These are phyloP conservation scores for Leishmania martiniquensis DNA, from an alignment of 208 protist genomes.

Conservation along the genomic window DNA sequence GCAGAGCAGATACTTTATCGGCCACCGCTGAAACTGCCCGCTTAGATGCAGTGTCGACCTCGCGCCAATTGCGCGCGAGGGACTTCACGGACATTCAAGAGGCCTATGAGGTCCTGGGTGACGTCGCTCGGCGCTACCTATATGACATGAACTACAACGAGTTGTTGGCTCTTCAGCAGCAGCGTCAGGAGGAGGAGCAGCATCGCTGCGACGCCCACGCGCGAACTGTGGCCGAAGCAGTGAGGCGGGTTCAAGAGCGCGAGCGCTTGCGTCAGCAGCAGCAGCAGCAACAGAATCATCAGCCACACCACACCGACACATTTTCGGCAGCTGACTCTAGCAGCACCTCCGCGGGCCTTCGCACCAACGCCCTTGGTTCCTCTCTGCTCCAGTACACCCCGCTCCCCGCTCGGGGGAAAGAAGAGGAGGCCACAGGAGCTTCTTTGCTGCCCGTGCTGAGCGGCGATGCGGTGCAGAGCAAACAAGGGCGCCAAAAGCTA, in stretches of 20 bases:
- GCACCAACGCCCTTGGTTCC: neutral
- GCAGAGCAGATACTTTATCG: neutral
- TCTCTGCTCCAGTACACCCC: neutral
- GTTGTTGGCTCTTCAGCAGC: conserved; percentile 16
- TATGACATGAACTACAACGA: conserved; percentile 85
- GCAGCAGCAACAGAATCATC: conserved; percentile 18
- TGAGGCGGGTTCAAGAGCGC: conserved; percentile 11
- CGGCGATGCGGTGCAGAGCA: neutral
- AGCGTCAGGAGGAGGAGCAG: conserved; percentile 29
- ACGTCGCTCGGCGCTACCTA: conserved; percentile 85
- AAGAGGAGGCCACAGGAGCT: too few species aligned
- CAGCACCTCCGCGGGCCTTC: neutral
- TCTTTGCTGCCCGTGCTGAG: neutral
- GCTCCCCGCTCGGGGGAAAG: neutral
- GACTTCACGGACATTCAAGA: conserved; percentile 80
- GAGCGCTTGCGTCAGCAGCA: conserved; percentile 30
- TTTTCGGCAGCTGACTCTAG: neutral
- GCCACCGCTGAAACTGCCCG: neutral
- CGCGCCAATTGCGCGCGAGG: neutral
- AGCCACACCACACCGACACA: neutral
- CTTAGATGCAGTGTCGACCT: neutral
- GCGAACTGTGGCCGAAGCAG: conserved; percentile 27
- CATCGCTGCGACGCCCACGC: conserved; percentile 15
- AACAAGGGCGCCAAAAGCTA: neutral
- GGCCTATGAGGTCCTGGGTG: conserved; percentile 88